Evolutionary conservation across 352 stramenopile genomes (phyloP), one percentile per base, ranked within the genome.

Genomic region (Globisporangium okanoganense): DNA sequence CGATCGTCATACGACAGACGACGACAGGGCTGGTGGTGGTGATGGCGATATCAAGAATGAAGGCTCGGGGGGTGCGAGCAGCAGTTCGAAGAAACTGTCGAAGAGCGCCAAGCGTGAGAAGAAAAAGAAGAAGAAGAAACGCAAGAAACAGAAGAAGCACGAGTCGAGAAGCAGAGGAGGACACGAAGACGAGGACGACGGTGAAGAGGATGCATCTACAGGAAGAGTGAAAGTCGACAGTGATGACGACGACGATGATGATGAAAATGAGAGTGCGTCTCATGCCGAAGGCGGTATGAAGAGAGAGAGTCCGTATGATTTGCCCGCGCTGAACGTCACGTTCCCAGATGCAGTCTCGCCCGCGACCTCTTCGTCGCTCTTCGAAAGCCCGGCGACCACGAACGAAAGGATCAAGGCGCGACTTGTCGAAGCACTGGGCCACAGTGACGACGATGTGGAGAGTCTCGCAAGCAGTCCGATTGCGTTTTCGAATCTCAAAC

Each of bases 361-460:
- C n/a, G 61, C 63, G 5, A 58, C 65, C 18, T 63, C 44, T 16
- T 59, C 66, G 1, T 67, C 66, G 5, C 44, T 78, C 7, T 82
- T 82, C 55, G 74, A 86, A 50, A 86, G 74, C 33, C 74, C 75
- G 24, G 64, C 66, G 41, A 76, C 67, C 20, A 69, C 70, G n/a
- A 64, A 69, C n/a, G 75, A 78, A 52, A 59, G 70, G 47, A 82
- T 78, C 50, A 77, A 87, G 56, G 63, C 79, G 59, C 73, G 78
- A 35, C 54, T 85, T 24, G 67, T 77, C 12, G 78, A 87, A 40
- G 78, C 64, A 18, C 66, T 85, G 18, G 75, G 75, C 0, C 65
- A 82, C 49, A 87, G 78, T 24, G 78, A 87, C 47, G 77, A 87
- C 4, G 76, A 78, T 14, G 29, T 77, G 4, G 76, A 87, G 18